phyloP scores from a whole-genome alignment of 257 asterid species.

The Solanum piurae region DNA sequence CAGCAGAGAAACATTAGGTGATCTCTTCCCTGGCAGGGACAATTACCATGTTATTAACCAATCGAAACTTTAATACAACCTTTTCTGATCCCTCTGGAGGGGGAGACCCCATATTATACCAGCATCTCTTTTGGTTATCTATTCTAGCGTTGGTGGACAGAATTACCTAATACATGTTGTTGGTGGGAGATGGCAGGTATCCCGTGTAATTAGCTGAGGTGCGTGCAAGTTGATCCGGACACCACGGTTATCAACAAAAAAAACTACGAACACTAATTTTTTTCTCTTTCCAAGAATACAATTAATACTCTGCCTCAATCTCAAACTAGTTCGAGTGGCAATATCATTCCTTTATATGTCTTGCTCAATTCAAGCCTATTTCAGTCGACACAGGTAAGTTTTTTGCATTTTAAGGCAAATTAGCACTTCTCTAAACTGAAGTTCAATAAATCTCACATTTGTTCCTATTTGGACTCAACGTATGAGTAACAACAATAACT shows the following conservation, averaged over 20 bases:
- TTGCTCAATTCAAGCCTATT: neutral
- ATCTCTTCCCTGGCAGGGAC: neutral
- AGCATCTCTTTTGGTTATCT: neutral
- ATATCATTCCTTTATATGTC: neutral
- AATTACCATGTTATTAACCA: too few species aligned
- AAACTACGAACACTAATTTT: neutral
- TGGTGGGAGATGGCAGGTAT: neutral
- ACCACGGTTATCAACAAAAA: neutral
- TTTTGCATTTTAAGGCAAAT: neutral
- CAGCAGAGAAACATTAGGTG: neutral
- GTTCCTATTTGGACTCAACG: neutral
- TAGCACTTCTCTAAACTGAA: neutral
- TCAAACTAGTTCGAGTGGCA: neutral
- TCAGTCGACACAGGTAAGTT: neutral
- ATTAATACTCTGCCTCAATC: neutral
- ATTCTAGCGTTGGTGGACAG: neutral
- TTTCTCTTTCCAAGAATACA: neutral
- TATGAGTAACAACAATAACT: neutral
- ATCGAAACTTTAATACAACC: too few species aligned
- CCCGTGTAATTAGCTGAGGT: neutral
- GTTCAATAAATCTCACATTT: neutral
- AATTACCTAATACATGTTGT: neutral
- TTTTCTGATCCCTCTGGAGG: too few species aligned
- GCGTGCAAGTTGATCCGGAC: neutral
- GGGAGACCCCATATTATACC: too few species aligned